These are phyloP conservation scores for Tanacetum coccineum DNA, from an alignment of 129 eudicot genomes.

Conservation along the genomic window DNA sequence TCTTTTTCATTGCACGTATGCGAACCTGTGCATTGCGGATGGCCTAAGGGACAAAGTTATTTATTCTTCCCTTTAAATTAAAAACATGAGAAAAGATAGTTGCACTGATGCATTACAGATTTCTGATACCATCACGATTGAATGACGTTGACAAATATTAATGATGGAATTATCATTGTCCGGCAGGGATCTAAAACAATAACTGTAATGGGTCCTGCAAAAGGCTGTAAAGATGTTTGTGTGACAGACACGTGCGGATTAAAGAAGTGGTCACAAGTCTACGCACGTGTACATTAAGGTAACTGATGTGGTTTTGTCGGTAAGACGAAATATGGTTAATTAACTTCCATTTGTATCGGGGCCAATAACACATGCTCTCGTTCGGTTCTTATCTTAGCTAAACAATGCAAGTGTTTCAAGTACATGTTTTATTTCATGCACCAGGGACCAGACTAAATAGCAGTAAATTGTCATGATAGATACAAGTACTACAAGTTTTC, in stretches of 20 bases:
- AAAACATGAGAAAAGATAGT: no score
- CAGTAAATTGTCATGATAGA: no score
- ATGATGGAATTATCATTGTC: not conserved
- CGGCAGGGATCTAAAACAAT: constrained; percentile 2
- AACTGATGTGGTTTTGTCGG: constrained; percentile 4
- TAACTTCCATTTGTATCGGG: not conserved
- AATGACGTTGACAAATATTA: not conserved
- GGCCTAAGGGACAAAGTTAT: no score
- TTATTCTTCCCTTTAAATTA: no score
- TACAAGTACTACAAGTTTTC: not conserved
- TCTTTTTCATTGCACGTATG: no score
- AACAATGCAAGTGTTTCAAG: not conserved
- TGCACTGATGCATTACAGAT: not conserved
- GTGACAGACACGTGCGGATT: constrained; percentile 15
- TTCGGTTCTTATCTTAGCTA: not conserved
- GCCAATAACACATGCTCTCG: constrained; percentile 3
- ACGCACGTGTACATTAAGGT: constrained; percentile 28
- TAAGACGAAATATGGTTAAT: not conserved
- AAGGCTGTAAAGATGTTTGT: not conserved
- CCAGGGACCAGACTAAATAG: no score
- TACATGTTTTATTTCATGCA: no score
- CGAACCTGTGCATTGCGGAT: no score
- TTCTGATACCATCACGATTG: not conserved
- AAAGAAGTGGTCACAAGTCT: constrained; percentile 20
- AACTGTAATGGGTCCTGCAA: constrained; percentile 10